phyloP scores from a whole-genome alignment of 2,329 filamentous ascomycete genomes.

The Lachnellula hyalina region DNA sequence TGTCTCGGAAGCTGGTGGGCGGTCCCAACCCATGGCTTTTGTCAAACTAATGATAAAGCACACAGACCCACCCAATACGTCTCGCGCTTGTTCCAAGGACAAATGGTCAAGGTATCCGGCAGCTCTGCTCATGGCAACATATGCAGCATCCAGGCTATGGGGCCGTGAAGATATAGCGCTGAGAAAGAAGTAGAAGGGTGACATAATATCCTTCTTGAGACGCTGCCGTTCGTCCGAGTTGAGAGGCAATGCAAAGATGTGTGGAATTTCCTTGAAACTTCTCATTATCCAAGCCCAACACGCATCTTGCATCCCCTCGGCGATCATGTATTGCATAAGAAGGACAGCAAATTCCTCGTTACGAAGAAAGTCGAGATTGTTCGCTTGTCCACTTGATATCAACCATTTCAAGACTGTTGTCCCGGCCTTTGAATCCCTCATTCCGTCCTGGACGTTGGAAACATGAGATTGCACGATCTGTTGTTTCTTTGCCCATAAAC shows the following conservation, averaged over 20 bases:
- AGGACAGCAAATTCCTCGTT: slow-evolving; percentile 16
- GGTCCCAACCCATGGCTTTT: not conserved
- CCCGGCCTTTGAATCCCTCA: slow-evolving; percentile 28
- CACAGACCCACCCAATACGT: slow-evolving; percentile 9
- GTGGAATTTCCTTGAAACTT: slow-evolving; percentile 10
- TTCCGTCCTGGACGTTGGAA: slow-evolving; percentile 17
- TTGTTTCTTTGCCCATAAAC: slow-evolving; percentile 20
- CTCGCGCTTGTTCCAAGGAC: not conserved
- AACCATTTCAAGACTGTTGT: slow-evolving; percentile 30
- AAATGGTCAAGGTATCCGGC: slow-evolving; percentile 10
- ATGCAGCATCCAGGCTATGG: slow-evolving; percentile 16
- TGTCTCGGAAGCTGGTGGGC: slow-evolving; percentile 7
- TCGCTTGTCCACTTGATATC: slow-evolving; percentile 22
- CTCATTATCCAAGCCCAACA: slow-evolving; percentile 27
- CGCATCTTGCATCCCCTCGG: slow-evolving; percentile 25
- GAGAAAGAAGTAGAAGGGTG: not conserved
- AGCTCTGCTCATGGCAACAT: slow-evolving; percentile 15
- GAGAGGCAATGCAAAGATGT: not conserved
- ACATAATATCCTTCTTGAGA: slow-evolving; percentile 5
- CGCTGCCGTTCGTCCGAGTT: not conserved
- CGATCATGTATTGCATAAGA: slow-evolving; percentile 29
- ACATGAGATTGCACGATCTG: slow-evolving; percentile 16
- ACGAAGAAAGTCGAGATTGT: slow-evolving; percentile 22
- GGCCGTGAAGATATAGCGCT: not conserved
- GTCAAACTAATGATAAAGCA: not conserved